These are phyloP conservation scores for Pseudogymnoascus sp. DNA, from an alignment of 2,329 filamentous ascomycete genomes.

Conservation along the genomic window DNA sequence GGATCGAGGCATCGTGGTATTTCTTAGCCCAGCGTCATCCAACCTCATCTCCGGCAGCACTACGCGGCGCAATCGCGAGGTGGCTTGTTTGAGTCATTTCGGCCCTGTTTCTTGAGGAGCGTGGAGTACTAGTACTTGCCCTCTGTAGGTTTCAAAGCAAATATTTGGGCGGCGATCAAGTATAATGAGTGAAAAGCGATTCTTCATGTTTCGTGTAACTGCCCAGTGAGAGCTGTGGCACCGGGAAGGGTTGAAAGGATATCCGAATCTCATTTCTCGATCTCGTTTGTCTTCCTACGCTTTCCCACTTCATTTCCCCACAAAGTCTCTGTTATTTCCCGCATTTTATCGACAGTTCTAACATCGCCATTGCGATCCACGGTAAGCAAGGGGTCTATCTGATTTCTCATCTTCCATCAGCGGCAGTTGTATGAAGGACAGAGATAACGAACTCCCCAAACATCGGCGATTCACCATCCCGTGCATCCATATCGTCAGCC, in stretches of 20 bases:
- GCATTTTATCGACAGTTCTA: not conserved
- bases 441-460: not conserved
- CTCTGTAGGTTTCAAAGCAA: not conserved
- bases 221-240: not conserved
- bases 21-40: not conserved
- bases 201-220: not conserved
- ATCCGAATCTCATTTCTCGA: not conserved
- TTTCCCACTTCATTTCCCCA: not conserved
- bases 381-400: not conserved
- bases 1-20: not conserved
- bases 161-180: not conserved
- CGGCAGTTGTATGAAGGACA: not conserved
- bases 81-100: not conserved
- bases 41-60: not conserved
- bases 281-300: not conserved
- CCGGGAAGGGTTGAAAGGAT: not conserved
- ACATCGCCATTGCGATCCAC: not conserved
- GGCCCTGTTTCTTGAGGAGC: too few relatives aligned
- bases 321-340: not conserved
- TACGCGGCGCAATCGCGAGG: not conserved
- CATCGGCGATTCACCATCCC: conserved; percentile 6
- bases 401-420: not conserved
- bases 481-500: not conserved
- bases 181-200: not conserved
- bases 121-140: too few relatives aligned